Conservation (phyloP, 257 asterid genomes). For the Solanum clarkiae region DNA sequence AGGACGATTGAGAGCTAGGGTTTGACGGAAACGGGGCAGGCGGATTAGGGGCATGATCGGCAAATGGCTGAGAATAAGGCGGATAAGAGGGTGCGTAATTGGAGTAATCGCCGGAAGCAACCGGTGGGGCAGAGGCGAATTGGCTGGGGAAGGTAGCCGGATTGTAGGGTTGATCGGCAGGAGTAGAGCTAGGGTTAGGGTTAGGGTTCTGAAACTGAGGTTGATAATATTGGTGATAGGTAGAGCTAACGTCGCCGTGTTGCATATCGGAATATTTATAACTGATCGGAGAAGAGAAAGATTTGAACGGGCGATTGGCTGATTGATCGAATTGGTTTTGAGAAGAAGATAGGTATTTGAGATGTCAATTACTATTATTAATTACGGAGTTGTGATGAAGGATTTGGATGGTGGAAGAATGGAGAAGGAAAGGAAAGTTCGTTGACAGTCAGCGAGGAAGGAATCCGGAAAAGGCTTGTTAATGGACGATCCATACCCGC, state of each 20-base stretch:
- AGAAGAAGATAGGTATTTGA: background rate
- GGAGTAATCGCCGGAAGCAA: slow-evolving; percentile 28
- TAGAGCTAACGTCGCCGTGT: slow-evolving; percentile 27
- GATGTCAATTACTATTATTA: background rate
- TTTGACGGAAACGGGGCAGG: background rate
- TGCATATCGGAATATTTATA: slow-evolving; percentile 2
- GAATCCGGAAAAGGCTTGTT: background rate
- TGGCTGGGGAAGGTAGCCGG: slow-evolving; percentile 10
- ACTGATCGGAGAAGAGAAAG: background rate
- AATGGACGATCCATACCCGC: background rate
- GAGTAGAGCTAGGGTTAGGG: slow-evolving; percentile 15
- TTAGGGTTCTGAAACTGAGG: slow-evolving; percentile 25
- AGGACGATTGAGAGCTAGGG: slow-evolving; percentile 23
- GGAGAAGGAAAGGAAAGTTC: background rate
- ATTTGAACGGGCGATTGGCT: background rate
- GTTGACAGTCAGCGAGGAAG: background rate
- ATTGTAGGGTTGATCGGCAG: slow-evolving; percentile 11
- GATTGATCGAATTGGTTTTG: background rate
- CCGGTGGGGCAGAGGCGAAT: slow-evolving; percentile 78
- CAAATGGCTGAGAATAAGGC: slow-evolving; percentile 18
- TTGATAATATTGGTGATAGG: slow-evolving; percentile 46
- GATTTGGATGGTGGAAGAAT: background rate
- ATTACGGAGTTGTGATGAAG: background rate
- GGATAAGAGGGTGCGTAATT: slow-evolving; percentile 16
- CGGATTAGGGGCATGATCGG: slow-evolving; percentile 22